These are phyloP conservation scores for Pulchroboletus neoregius DNA, from an alignment of 1,284 basidiomycete species.

Conservation along the genomic window DNA sequence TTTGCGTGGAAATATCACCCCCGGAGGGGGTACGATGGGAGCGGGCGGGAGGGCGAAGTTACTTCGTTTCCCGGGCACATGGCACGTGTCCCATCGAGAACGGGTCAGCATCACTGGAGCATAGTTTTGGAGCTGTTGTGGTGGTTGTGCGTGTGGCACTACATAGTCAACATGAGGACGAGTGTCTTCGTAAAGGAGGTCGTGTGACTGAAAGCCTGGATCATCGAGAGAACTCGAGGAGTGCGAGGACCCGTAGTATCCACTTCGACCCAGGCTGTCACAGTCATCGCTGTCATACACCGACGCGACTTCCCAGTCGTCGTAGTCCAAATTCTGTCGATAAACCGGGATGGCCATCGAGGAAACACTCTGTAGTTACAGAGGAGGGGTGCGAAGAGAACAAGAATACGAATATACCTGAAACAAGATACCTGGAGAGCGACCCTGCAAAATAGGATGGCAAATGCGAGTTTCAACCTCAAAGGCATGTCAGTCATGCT, in stretches of 20 bases:
- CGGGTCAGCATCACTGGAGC: neutral
- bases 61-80: conserved; percentile 10
- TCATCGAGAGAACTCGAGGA: conserved; percentile 8
- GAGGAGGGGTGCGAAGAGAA: neutral
- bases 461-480: conserved; percentile 1
- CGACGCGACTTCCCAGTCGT: conserved; percentile 32
- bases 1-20: conserved; percentile 24
- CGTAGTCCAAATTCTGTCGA: conserved; percentile 23
- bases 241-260: conserved; percentile 14
- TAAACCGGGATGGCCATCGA: conserved; percentile 26
- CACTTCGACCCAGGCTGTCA: conserved; percentile 25
- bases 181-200: conserved; percentile 3
- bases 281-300: conserved; percentile 30
- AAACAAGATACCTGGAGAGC: conserved; percentile 3
- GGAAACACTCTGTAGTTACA: neutral
- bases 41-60: conserved; percentile 6
- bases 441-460: conserved; percentile 4
- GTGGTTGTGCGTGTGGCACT: conserved; percentile 11
- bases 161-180: conserved; percentile 17
- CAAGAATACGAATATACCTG: neutral
- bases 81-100: conserved; percentile 16
- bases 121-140: conserved; percentile 13
- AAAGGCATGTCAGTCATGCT: conserved; percentile 9
- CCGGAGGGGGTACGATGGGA: conserved; percentile 26
- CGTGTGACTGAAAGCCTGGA: conserved; percentile 8